These are phyloP conservation scores for Bruguiera sexangula DNA, from an alignment of 345 rosid species.

Conservation along the genomic window DNA sequence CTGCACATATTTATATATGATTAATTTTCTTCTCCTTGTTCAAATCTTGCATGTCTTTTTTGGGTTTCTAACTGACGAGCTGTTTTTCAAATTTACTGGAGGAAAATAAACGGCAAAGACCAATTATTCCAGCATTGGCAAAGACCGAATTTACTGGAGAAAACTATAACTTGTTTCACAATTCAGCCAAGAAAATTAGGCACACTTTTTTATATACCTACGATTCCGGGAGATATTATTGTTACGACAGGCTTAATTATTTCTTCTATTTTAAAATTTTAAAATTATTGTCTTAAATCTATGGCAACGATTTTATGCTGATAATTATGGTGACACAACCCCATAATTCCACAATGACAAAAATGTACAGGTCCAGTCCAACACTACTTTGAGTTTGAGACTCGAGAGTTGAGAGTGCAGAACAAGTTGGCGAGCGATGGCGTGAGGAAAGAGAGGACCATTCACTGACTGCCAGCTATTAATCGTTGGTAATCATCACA, in stretches of 20 bases:
- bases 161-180: not conserved
- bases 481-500: conserved; percentile 17
- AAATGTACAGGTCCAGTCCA: not conserved
- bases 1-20: too few species aligned
- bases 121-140: conserved; percentile 3
- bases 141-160: not conserved
- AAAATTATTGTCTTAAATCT: too few species aligned
- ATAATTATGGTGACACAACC: too few species aligned
- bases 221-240: too few species aligned
- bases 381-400: not conserved
- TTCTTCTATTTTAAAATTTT: too few species aligned
- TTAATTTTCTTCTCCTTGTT: too few species aligned
- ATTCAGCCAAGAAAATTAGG: not conserved
- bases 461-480: not conserved
- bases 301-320: too few species aligned
- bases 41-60: too few species aligned
- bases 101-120: not conserved
- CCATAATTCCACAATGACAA: not conserved
- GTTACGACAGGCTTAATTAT: too few species aligned
- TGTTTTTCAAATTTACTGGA: not conserved
- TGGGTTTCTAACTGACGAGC: not conserved
- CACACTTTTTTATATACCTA: not conserved
- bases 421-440: not conserved
- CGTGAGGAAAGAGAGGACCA: not conserved
- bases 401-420: too few species aligned